These are phyloP conservation scores for Xylaria sp. DNA, from an alignment of 2,329 filamentous ascomycete species.

Conservation along the genomic window DNA sequence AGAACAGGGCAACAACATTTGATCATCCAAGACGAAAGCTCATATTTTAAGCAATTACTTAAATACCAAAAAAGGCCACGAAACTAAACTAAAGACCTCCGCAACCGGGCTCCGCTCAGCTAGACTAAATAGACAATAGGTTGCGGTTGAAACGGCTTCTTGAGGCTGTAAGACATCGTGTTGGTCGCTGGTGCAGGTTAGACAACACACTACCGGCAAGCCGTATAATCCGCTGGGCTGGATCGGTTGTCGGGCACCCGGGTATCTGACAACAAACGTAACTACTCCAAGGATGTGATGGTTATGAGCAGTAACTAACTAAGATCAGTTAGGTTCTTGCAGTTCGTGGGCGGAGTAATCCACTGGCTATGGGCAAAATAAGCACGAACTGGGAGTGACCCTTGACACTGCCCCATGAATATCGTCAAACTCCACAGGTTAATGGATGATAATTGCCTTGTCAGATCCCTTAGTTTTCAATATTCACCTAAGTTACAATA, in stretches of 20 bases:
- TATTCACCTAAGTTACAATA: conserved; percentile 4
- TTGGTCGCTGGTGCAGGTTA: background rate
- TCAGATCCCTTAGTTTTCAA: background rate
- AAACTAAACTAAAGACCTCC: background rate
- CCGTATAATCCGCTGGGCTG: background rate
- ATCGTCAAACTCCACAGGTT: background rate
- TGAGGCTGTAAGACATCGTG: background rate
- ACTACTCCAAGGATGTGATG: background rate
- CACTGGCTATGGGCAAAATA: background rate
- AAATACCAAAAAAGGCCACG: background rate
- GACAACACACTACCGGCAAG: background rate
- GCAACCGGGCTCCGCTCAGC: conserved; percentile 39
- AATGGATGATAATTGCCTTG: background rate
- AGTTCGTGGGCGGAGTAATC: background rate
- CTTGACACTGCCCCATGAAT: background rate
- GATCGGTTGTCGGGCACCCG: background rate
- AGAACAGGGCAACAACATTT: background rate
- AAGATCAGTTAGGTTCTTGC: background rate
- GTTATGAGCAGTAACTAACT: background rate
- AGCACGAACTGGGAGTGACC: background rate
- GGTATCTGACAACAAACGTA: conserved; percentile 5
- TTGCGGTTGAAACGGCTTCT: background rate
- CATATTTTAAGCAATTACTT: background rate
- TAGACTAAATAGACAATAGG: background rate
- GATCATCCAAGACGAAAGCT: background rate